Percentiles rank a stretch among this genome's conserved stretches.
Conservation (phyloP, 768 basidiomycete genomes). For the Macrocybe gigantea region DNA sequence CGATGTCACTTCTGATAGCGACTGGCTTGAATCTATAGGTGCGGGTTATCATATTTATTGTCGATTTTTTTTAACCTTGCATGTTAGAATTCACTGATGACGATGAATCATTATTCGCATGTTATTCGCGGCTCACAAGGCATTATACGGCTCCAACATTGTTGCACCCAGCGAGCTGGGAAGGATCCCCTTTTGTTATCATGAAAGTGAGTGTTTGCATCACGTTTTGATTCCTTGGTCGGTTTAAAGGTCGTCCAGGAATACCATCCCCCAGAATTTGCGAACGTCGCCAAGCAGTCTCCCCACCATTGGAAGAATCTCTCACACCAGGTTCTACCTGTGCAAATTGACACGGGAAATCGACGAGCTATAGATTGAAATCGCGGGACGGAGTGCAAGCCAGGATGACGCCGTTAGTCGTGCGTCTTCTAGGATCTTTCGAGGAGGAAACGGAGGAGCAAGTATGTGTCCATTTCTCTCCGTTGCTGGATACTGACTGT, state of each 20-base stretch:
- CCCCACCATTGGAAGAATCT: background rate
- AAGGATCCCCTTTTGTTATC: slow-evolving; percentile 39
- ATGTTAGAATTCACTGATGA: too few relatives aligned
- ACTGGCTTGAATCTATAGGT: slow-evolving; percentile 43
- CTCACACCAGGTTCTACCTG: background rate
- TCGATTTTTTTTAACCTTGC: slow-evolving; percentile 10
- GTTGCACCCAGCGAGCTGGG: slow-evolving; percentile 34
- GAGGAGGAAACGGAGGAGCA: slow-evolving; percentile 39
- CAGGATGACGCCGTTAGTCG: slow-evolving; percentile 50
- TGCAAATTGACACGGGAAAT: slow-evolving; percentile 14
- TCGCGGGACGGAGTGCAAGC: slow-evolving; percentile 31
- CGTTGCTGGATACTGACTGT: background rate
- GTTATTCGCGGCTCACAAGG: slow-evolving; percentile 22
- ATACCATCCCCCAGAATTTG: background rate
- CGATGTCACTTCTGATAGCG: slow-evolving; percentile 43
- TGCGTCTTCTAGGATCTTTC: slow-evolving; percentile 36
- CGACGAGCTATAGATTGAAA: slow-evolving; percentile 35
- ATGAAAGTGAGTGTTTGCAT: slow-evolving; percentile 29
- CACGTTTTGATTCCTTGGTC: background rate
- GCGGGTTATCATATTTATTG: slow-evolving; percentile 10
- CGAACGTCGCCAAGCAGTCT: background rate
- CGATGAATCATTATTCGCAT: slow-evolving; percentile 34
- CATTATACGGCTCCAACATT: slow-evolving; percentile 37
- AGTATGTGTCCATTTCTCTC: slow-evolving; percentile 23
- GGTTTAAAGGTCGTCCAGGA: slow-evolving; percentile 6